A percentile compares a stretch with the other conserved stretches of the same genome.
Evolutionary conservation across 2,329 filamentous ascomycete genomes (phyloP).

Genomic region (Lomentospora prolificans): DNA sequence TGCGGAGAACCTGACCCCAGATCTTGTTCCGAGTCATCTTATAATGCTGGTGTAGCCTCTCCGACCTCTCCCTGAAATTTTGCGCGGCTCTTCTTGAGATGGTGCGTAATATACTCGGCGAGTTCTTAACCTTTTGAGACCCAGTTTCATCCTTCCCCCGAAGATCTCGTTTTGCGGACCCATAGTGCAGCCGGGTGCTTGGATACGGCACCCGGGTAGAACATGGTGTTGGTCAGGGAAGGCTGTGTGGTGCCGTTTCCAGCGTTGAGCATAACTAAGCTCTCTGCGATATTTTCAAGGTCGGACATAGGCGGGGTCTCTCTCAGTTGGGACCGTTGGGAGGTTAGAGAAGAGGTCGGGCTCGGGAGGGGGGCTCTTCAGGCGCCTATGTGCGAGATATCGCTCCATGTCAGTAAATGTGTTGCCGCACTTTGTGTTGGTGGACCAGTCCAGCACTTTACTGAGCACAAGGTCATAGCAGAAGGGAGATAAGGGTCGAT

Average conservation of each 20-base stretch:
- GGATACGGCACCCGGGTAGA: constrained; percentile 2
- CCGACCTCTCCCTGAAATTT: background rate
- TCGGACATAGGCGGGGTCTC: constrained; percentile 2
- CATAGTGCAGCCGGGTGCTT: background rate
- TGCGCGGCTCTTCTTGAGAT: background rate
- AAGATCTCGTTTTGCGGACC: background rate
- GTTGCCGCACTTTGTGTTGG: background rate
- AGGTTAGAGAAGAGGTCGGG: constrained; percentile 9
- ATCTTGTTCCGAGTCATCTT: background rate
- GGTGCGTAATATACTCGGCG: background rate
- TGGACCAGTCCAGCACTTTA: background rate
- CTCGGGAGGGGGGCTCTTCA: background rate
- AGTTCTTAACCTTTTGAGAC: background rate
- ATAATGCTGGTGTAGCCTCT: background rate
- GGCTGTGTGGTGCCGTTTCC: constrained; percentile 9
- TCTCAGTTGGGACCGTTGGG: background rate
- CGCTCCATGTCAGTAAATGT: constrained; percentile 6
- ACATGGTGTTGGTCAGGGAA: constrained; percentile 9
- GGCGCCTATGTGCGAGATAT: background rate
- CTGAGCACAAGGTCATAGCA: background rate
- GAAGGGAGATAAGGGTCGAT: background rate
- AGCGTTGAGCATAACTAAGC: constrained; percentile 7
- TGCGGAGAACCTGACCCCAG: background rate
- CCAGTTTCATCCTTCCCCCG: background rate
- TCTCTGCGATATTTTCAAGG: constrained; percentile 6